These are phyloP conservation scores for Hypoxylon sp. DNA, from an alignment of 2,329 filamentous ascomycete genomes.

Conservation along the genomic window DNA sequence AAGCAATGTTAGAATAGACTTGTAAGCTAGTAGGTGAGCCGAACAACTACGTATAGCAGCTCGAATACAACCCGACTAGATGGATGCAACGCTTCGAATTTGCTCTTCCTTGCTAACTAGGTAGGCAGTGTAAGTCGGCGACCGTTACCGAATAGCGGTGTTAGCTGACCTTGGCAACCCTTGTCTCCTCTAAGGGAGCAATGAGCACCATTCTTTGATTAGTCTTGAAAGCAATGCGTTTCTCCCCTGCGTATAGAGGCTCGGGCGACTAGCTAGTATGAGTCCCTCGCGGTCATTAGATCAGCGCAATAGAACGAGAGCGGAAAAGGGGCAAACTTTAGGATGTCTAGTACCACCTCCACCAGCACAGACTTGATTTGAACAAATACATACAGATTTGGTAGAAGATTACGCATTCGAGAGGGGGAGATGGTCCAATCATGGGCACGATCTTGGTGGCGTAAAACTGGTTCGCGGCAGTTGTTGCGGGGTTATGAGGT, in stretches of 20 bases:
- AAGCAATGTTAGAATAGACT: slow-evolving; percentile 15
- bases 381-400: no score
- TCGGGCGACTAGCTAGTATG: no score
- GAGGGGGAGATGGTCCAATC: not conserved
- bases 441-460: not conserved
- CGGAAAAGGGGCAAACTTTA: no score
- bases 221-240: no score
- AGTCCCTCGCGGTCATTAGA: no score
- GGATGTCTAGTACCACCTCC: no score
- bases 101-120: not conserved
- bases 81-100: not conserved
- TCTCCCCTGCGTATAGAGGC: no score
- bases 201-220: slow-evolving; percentile 14
- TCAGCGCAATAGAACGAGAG: not conserved
- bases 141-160: slow-evolving; percentile 11
- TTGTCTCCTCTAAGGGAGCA: slow-evolving; percentile 23
- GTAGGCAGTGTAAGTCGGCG: slow-evolving; percentile 2
- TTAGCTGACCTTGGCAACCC: slow-evolving; percentile 13
- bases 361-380: no score
- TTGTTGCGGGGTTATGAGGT: not conserved
- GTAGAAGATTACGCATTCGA: no score
- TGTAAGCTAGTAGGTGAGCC: slow-evolving; percentile 17
- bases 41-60: not conserved
- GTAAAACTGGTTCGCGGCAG: not conserved
- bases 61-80: slow-evolving; percentile 1